phyloP scores from a whole-genome alignment of 495 filamentous ascomycete genomes.

The Elasticomyces elasticus region DNA sequence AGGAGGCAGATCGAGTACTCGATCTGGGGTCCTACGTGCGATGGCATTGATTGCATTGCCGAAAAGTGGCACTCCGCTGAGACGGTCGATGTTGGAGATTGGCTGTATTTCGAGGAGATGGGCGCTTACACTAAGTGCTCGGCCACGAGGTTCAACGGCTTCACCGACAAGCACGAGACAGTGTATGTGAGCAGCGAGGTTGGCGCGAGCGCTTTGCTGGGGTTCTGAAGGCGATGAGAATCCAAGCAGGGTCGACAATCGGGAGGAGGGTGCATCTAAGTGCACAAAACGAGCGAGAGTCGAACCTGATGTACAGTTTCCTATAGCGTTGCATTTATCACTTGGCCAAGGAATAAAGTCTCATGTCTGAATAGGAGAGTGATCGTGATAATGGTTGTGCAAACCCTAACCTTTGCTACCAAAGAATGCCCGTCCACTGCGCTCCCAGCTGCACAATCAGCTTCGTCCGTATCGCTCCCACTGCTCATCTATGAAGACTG shows the following conservation, averaged over 20 bases:
- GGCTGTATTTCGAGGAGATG: conserved; percentile 98
- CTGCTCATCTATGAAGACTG: too few species aligned
- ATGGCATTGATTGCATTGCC: conserved; percentile 89
- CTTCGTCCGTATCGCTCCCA: too few species aligned
- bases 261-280: not conserved
- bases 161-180: conserved; percentile 81
- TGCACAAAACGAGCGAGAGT: not conserved
- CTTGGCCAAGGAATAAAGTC: too few species aligned
- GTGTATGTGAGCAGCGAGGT: conserved; percentile 91
- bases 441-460: too few species aligned
- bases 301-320: not conserved
- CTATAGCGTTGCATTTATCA: not conserved
- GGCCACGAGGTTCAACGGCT: conserved; percentile 97
- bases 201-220: conserved; percentile 67
- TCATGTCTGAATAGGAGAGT: not conserved
- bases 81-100: conserved; percentile 80
- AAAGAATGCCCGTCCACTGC: too few species aligned
- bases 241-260: not conserved
- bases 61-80: conserved; percentile 62
- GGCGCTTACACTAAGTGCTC: conserved; percentile 97
- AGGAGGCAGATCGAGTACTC: conserved; percentile 54
- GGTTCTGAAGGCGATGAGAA: conserved; percentile 24
- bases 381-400: not conserved
- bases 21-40: conserved; percentile 96
- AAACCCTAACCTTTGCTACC: not conserved